Base-by-base conservation (phyloP, 2,329 filamentous ascomycete genomes). In the Claviceps sorghi region DNA sequence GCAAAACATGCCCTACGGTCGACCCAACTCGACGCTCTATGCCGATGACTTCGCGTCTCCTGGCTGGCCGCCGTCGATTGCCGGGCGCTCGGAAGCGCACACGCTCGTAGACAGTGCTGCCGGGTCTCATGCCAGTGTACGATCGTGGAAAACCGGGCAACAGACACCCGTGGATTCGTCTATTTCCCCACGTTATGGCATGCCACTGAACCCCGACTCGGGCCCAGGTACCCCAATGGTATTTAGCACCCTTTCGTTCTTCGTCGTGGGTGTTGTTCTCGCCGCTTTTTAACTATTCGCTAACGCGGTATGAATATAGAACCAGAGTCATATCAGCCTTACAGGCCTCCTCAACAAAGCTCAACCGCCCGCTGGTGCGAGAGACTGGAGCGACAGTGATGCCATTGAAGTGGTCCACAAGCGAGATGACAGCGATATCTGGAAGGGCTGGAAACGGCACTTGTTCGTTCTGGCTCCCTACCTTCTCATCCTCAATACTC, bases 401-500 rank as follows among this genome's bases (percentile, higher is more conserved):
- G 57, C 61, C 30, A 71, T 73, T 44, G 62, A 65, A 41, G 64
- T 67, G 11, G 57, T 74, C 1, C 67, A 72, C 56, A 65, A 72
- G 51, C 70, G 71, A 42, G 67, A 71, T 54, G 68, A 72, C 45
- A 60, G 53, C 29, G 69, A 73, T n/a, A 70, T 66, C 49, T 73
- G 69, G 67, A 67, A 66, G 48, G 71, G 71, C 38, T 72, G 69
- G 70, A 69, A 64, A 53, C 65, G 71, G 11, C 58, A 66, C 34
- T 46, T 73, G 11, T 73, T 66, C 58, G 59, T 56, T 19, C 56
- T 72, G 34, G 63, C 65, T 8, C 71, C 71, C 0, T 48, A 69
- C 34, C 51, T 73, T 50, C 72, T 67, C 19, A 47, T 73, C n/a
- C 40, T 64, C 55, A 72, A 69, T 58, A 72, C 65, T 13, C 56